Conservation (phyloP, 805 yeast species). For the Candida nanaspora region DNA sequence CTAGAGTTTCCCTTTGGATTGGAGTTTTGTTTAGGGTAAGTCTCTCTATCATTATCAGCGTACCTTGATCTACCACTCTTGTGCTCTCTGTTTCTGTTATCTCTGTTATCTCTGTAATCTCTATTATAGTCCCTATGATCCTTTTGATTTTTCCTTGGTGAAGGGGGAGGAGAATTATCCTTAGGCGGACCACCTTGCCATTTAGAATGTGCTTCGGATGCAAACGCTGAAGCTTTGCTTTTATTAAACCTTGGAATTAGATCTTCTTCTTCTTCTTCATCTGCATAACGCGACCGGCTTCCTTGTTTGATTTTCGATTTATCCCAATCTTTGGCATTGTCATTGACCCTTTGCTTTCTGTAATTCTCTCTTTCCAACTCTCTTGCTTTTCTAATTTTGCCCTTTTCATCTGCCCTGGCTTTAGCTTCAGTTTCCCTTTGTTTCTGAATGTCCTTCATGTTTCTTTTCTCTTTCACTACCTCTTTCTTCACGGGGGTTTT, state of each 20-base stretch:
- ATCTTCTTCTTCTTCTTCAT: slow-evolving; percentile 1
- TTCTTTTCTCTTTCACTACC: not conserved
- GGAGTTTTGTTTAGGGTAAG: too few species aligned
- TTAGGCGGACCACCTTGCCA: not conserved
- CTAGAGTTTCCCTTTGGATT: too few species aligned
- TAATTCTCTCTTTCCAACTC: not conserved
- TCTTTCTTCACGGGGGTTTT: not conserved
- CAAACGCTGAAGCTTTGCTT: not conserved
- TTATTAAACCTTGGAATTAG: not conserved
- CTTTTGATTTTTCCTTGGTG: not conserved
- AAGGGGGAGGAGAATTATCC: not conserved
- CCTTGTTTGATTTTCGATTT: not conserved
- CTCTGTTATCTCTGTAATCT: not conserved
- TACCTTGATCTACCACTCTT: not conserved
- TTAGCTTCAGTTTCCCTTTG: not conserved
- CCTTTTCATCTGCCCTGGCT: not conserved
- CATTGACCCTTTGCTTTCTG: not conserved
- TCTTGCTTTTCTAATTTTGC: not conserved
- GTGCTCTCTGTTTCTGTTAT: not conserved
- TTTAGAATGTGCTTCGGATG: too few species aligned
- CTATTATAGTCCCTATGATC: not conserved
- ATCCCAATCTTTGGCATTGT: not conserved
- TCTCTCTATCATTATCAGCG: not conserved
- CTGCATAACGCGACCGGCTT: not conserved
- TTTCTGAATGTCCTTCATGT: not conserved